phyloP scores from a whole-genome alignment of 768 basidiomycete species.

The Xanthoconium stramineum region DNA sequence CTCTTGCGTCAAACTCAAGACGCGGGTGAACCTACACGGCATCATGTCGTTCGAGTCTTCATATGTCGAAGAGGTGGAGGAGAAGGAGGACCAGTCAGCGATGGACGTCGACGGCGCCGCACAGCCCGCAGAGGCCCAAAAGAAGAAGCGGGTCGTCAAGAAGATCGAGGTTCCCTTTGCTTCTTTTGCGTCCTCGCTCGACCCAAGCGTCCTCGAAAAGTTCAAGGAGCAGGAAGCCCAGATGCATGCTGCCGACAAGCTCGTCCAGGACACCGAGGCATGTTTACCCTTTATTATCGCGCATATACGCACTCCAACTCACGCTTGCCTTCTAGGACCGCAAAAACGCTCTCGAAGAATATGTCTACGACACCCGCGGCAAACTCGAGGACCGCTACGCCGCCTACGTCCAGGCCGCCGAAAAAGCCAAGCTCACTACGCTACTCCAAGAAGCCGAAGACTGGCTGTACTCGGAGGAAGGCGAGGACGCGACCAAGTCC shows the following conservation, averaged over 20 bases:
- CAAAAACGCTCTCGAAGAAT: conserved; percentile 98
- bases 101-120: conserved; percentile 67
- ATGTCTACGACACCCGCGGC: conserved; percentile 91
- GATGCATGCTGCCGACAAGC: conserved; percentile 91
- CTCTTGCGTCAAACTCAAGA: conserved; percentile 86
- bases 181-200: conserved; percentile 59
- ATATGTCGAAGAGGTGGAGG: conserved; percentile 81
- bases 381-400: conserved; percentile 91
- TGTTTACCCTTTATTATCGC: conserved; percentile 18
- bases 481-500: conserved; percentile 94
- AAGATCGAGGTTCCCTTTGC: conserved; percentile 82
- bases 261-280: conserved; percentile 97
- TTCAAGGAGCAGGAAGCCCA: conserved; percentile 79
- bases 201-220: conserved; percentile 58
- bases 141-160: conserved; percentile 79
- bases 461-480: conserved; percentile 96
- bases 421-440: conserved; percentile 73
- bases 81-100: conserved; percentile 62
- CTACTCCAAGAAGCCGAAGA: conserved; percentile 82
- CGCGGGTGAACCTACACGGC: conserved; percentile 82
- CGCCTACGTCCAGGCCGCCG: conserved; percentile 64
- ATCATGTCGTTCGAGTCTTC: conserved; percentile 82
- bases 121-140: conserved; percentile 40
- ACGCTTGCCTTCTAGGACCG: conserved; percentile 59
- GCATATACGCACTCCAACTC: conserved; percentile 3